phyloP scores from a whole-genome alignment of 2,329 filamentous ascomycete genomes.

The Pseudogymnoascus sp. region DNA sequence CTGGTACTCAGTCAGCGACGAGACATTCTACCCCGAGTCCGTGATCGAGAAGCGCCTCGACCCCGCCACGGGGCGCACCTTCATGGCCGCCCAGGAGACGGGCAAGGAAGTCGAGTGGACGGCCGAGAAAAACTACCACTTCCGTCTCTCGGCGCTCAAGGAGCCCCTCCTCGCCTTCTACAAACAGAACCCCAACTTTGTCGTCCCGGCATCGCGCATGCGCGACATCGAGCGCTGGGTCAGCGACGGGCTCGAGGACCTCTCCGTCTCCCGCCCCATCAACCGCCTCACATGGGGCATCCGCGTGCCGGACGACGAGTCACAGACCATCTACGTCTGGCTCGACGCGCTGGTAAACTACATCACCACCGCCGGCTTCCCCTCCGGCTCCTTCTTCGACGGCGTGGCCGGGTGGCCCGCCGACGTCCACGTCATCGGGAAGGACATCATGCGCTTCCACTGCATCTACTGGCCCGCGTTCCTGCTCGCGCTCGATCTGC shows the following conservation, averaged over 20 bases:
- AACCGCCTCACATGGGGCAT: slow-evolving; percentile 81
- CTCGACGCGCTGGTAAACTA: slow-evolving; percentile 95
- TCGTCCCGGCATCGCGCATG: slow-evolving; percentile 65
- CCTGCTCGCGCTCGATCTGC: slow-evolving; percentile 76
- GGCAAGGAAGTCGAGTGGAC: slow-evolving; percentile 93
- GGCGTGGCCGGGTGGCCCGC: slow-evolving; percentile 71
- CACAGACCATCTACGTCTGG: slow-evolving; percentile 97
- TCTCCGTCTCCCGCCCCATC: slow-evolving; percentile 78
- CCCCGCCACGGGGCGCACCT: slow-evolving; percentile 71
- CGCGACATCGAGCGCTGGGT: slow-evolving; percentile 73
- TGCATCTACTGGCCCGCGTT: slow-evolving; percentile 98
- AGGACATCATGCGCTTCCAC: slow-evolving; percentile 94
- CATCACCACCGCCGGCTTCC: slow-evolving; percentile 78
- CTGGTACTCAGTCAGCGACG: slow-evolving; percentile 95
- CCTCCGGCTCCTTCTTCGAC: slow-evolving; percentile 61
- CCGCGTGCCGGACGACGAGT: slow-evolving; percentile 71
- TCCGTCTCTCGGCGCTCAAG: slow-evolving; percentile 74
- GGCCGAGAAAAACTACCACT: slow-evolving; percentile 90
- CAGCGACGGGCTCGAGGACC: slow-evolving; percentile 66
- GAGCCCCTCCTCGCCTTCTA: slow-evolving; percentile 77
- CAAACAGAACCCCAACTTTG: slow-evolving; percentile 64
- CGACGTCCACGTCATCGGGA: slow-evolving; percentile 86
- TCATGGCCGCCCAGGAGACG: slow-evolving; percentile 77
- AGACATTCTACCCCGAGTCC: slow-evolving; percentile 84
- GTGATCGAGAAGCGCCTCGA: slow-evolving; percentile 66